Conservation (phyloP, 345 rosid genomes). For the Euphorbia peplus region DNA sequence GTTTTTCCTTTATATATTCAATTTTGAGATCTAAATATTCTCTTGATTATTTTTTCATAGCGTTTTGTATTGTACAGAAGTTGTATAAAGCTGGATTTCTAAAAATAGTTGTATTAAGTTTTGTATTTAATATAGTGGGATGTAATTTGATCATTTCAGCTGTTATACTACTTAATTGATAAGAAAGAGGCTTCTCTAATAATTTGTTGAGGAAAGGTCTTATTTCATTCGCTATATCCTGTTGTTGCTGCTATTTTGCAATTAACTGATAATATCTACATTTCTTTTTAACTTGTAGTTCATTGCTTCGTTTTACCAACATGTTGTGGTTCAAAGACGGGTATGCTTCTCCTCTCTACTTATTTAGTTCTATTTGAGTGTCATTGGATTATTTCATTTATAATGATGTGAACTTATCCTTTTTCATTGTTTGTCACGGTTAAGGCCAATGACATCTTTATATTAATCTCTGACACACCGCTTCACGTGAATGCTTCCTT, state of each 20-base stretch:
- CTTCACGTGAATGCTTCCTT: too few species aligned
- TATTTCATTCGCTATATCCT: too few species aligned
- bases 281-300: constrained; percentile 52
- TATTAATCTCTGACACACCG: too few species aligned
- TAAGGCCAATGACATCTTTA: too few species aligned
- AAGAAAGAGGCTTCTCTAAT: not conserved
- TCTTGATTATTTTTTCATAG: not conserved
- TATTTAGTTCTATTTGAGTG: not conserved
- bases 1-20: not conserved
- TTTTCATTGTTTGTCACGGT: not conserved
- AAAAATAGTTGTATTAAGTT: not conserved
- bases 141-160: not conserved
- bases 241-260: constrained; percentile 6
- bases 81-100: not conserved
- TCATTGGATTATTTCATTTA: not conserved
- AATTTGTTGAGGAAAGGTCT: not conserved
- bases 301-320: constrained; percentile 84
- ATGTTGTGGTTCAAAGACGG: constrained; percentile 86
- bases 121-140: not conserved
- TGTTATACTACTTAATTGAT: not conserved
- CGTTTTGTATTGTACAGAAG: not conserved
- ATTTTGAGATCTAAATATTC: constrained; percentile 11
- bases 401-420: constrained; percentile 5
- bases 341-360: constrained; percentile 41
- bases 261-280: constrained; percentile 4